phyloP scores from a whole-genome alignment of 352 stramenopile genomes.

The Globisporangium takayamanum region DNA sequence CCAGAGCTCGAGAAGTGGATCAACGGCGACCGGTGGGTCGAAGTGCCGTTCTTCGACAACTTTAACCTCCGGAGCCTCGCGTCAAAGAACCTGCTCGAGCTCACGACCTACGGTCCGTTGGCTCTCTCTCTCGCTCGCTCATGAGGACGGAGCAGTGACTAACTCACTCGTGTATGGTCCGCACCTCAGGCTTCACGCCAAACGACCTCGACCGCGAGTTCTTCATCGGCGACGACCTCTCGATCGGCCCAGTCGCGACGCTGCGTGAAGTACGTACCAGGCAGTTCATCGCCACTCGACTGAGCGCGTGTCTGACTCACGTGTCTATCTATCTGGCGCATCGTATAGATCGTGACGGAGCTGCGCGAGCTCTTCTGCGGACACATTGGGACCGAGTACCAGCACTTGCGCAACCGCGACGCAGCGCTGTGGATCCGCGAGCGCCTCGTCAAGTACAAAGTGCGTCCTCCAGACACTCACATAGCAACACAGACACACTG shows the following conservation, averaged over 20 bases:
- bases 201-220: conserved; percentile 89
- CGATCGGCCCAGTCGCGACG: conserved; percentile 75
- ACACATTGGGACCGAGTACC: conserved; percentile 97
- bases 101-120: conserved; percentile 63
- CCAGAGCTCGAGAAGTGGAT: conserved; percentile 83
- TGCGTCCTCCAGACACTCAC: not conserved
- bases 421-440: conserved; percentile 80
- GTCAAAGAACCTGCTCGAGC: conserved; percentile 76
- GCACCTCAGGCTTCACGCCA: conserved; percentile 77
- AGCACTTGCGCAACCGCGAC: conserved; percentile 95
- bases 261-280: conserved; percentile 38
- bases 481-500: no score
- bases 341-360: conserved; percentile 85
- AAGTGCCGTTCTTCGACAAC: conserved; percentile 84
- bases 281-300: not conserved
- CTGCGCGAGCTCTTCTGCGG: conserved; percentile 95
- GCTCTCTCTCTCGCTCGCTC: not conserved
- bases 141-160: not conserved
- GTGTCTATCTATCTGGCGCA: not conserved
- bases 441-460: conserved; percentile 55
- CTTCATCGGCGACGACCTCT: conserved; percentile 87
- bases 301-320: not conserved
- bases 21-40: conserved; percentile 76
- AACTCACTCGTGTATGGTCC: not conserved
- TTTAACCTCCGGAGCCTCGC: conserved; percentile 81